A percentile compares a stretch with the other conserved stretches of the same genome.
These are phyloP conservation scores for Conidiobolus incongruus DNA, from an alignment of 371 early-diverging fungal genomes.

Conservation along the genomic window DNA sequence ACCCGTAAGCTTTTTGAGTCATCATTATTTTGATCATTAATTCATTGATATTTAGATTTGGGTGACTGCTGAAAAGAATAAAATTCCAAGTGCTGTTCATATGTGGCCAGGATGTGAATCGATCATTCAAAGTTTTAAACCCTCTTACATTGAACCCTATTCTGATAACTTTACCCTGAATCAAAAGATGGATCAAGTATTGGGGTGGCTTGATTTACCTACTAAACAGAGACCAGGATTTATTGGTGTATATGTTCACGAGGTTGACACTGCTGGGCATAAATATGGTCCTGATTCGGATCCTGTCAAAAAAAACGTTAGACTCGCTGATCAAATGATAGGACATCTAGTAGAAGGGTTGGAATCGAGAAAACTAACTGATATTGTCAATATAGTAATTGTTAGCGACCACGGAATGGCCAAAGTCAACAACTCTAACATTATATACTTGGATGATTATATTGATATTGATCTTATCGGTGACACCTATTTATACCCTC, in stretches of 20 bases:
- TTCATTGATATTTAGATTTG: constrained; percentile 37
- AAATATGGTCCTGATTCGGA: constrained; percentile 41
- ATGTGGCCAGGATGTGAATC: constrained; percentile 78
- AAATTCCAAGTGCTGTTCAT: constrained; percentile 36
- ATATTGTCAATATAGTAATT: constrained; percentile 52
- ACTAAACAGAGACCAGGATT: constrained; percentile 42
- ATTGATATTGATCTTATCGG: constrained; percentile 18
- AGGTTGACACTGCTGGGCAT: constrained; percentile 72
- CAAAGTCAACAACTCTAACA: constrained; percentile 14
- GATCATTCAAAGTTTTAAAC: constrained; percentile 11
- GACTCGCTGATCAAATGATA: constrained; percentile 35
- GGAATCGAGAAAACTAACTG: constrained; percentile 22
- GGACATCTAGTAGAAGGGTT: constrained; percentile 30
- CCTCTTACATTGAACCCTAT: constrained; percentile 42
- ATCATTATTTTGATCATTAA: constrained; percentile 2
- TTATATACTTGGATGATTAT: constrained; percentile 58
- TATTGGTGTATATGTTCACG: constrained; percentile 52
- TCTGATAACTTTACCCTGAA: constrained; percentile 15
- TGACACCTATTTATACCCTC: constrained; percentile 17
- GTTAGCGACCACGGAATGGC: constrained; percentile 93
- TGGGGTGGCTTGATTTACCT: constrained; percentile 59
- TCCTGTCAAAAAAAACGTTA: constrained; percentile 22
- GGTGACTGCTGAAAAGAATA: constrained; percentile 52
- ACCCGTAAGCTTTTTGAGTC: constrained; percentile 29
- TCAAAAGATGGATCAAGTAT: constrained; percentile 31